Conservation (phyloP, 371 early-diverging fungal genomes). For the Coemansia linderi region DNA sequence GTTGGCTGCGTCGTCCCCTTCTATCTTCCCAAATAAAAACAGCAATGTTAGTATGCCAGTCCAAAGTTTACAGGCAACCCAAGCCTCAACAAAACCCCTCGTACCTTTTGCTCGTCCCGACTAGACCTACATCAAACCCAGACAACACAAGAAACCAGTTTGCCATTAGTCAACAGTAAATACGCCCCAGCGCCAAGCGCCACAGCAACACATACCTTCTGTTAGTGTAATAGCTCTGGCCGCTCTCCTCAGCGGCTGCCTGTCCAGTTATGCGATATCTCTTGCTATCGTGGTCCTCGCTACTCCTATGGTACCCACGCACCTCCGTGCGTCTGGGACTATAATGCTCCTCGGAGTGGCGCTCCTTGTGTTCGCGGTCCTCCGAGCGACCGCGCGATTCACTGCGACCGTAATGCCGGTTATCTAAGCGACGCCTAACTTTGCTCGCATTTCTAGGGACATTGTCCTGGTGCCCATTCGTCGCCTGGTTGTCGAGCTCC, state of each 20-base stretch:
- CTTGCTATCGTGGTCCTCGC: conserved; percentile 3
- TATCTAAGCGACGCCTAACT: conserved; percentile 37
- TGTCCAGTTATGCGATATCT: neutral
- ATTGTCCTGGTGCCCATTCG: neutral
- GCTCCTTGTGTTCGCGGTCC: conserved; percentile 2
- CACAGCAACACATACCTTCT: conserved; percentile 11
- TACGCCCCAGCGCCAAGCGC: neutral
- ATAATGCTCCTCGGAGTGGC: conserved; percentile 1
- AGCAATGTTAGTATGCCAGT: neutral
- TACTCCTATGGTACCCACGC: neutral
- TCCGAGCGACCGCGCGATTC: conserved; percentile 19
- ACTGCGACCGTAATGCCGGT: conserved; percentile 36
- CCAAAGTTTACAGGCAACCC: neutral
- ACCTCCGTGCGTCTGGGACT: conserved; percentile 12
- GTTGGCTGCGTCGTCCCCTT: conserved; percentile 47
- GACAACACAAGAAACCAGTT: neutral
- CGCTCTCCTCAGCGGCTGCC: neutral
- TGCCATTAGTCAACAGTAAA: neutral
- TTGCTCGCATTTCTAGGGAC: conserved; percentile 34
- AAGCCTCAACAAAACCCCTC: neutral
- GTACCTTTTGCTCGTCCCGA: conserved; percentile 15
- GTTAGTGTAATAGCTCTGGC: conserved; percentile 3
- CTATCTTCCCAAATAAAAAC: neutral
- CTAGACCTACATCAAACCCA: conserved; percentile 7
- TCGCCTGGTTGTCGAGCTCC: neutral